Base-by-base conservation (phyloP, 495 filamentous ascomycete species). In the Xylaria castorea region DNA sequence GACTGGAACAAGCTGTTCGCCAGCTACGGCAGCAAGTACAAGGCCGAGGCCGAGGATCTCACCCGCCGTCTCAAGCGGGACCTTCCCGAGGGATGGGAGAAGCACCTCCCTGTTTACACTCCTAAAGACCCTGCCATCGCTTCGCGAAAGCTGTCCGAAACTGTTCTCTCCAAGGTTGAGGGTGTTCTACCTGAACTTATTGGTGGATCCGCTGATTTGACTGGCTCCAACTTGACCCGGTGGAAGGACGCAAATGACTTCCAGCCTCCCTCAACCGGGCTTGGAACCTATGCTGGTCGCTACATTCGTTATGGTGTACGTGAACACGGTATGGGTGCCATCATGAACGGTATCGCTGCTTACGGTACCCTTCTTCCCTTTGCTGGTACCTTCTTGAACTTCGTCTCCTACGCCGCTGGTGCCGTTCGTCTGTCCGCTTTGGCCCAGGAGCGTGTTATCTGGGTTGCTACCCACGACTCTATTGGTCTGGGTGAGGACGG, bases 401-500 rank as follows among this genome's bases (percentile, higher is more conserved):
- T 99, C 86, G 95, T 99, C 73, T 99, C 96, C 30, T 99, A 99
- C 82, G 95, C 94, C 74, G 93, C 96, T 74, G 96, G 96, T 82
- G 91, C 97, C 80, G 92, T 98, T 78, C 95, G 96, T 83, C 90
- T 99, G 34, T 97, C 94, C 60, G 90, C 97, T 42, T 88, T 99
- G 71, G 97, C 94, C 42, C 95, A 94, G 82, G 89, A 94, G 80
- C 95, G 95, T 75, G 89, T 89, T 81, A 95, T 99, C 87, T 97
- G 96, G 89, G 88, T 99, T 80, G 96, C 97, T 72, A 99, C 96
- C 76, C 96, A 99, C 90, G 96, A 99, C 89, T 97, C 95, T 73
- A 98, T 99, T 80, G 96, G 96, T 88, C 93, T 99, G 73, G 96
- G 96, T 83, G 97, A 99, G 86, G 96, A 99, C 80, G 96, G 96